phyloP scores from a whole-genome alignment of 805 yeast species.

The Lachancea sp. region DNA sequence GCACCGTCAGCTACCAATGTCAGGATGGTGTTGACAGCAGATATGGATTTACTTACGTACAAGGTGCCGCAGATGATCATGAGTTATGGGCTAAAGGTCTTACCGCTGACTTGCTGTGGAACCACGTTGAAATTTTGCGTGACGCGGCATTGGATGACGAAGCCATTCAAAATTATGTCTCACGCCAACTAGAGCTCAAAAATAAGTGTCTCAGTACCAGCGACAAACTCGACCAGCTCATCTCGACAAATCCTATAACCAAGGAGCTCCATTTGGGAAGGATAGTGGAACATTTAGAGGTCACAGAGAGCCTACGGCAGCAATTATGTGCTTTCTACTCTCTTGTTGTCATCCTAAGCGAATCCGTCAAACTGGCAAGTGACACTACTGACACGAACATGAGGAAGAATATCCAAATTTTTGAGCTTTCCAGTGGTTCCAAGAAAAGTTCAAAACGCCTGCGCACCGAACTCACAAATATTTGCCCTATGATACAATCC shows the following conservation, averaged over 20 bases:
- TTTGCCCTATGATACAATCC: conserved; percentile 31
- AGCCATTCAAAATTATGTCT: conserved; percentile 21
- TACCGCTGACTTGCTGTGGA: conserved; percentile 55
- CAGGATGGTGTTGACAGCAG: conserved; percentile 51
- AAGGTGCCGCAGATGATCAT: conserved; percentile 94
- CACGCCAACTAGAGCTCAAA: not conserved
- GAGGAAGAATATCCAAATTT: conserved; percentile 7
- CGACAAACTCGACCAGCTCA: conserved; percentile 14
- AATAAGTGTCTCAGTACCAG: not conserved
- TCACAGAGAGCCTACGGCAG: conserved; percentile 9
- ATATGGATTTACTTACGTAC: conserved; percentile 58
- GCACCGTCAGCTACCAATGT: conserved; percentile 57
- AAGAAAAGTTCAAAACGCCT: conserved; percentile 66
- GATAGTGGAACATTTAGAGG: conserved; percentile 12
- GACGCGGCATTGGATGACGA: conserved; percentile 28
- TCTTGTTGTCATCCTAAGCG: conserved; percentile 20
- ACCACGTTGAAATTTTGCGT: conserved; percentile 28
- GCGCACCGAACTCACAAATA: conserved; percentile 40
- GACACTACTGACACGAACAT: conserved; percentile 4
- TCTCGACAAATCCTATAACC: conserved; percentile 17
- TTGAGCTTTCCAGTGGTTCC: conserved; percentile 33
- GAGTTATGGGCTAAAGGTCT: conserved; percentile 71
- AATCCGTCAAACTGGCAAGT: conserved; percentile 5
- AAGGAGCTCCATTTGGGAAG: conserved; percentile 19
- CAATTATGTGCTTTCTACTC: conserved; percentile 13